These are phyloP conservation scores for Prunus persica DNA, from an alignment of 306 rosid genomes.

Conservation along the genomic window Prunus_persica_NCBIv2 NC_034011.1:18953001-18953500, in stretches of 20 bases:
- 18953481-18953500: background rate
- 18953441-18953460: background rate
- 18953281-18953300: background rate
- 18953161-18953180: background rate
- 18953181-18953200: background rate
- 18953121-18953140: background rate
- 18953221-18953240: too few relatives aligned
- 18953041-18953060: too few relatives aligned
- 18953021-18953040: too few relatives aligned
- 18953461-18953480: slow-evolving; percentile 1
- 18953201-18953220: background rate
- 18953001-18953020: too few relatives aligned
- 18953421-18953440: slow-evolving; percentile 10
- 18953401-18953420: background rate
- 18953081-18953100: background rate
- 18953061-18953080: background rate
- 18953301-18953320: background rate
- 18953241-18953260: background rate
- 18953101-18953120: background rate
- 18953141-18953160: background rate
- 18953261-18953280: background rate
- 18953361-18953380: too few relatives aligned
- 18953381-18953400: slow-evolving; percentile 5
- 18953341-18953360: background rate
- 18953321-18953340: background rate